Conservation (phyloP, 768 basidiomycete species). For the Leccinum subgranulosum region DNA sequence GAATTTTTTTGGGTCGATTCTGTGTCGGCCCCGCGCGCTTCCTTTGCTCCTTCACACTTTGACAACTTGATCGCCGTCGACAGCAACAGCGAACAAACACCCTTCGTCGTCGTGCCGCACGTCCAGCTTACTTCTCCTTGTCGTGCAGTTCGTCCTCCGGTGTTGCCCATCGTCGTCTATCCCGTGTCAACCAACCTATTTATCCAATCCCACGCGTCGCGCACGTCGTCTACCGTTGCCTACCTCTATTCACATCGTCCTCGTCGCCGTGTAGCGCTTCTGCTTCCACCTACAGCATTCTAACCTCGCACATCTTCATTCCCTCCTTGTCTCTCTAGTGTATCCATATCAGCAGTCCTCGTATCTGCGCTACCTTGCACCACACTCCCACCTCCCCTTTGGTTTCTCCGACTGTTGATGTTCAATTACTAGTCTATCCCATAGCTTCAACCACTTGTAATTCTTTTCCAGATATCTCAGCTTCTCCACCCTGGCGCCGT, state of each 20-base stretch:
- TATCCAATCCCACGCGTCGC: slow-evolving; percentile 45
- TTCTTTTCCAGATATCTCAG: slow-evolving; percentile 18
- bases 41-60: slow-evolving; percentile 42
- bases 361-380: slow-evolving; percentile 34
- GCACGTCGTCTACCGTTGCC: slow-evolving; percentile 37
- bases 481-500: slow-evolving; percentile 51
- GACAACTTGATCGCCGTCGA: slow-evolving; percentile 48
- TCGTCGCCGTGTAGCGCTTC: slow-evolving; percentile 28
- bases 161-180: slow-evolving; percentile 22
- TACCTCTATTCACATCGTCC: slow-evolving; percentile 15
- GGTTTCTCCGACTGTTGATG: slow-evolving; percentile 42
- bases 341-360: slow-evolving; percentile 41
- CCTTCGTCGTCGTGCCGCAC: slow-evolving; percentile 39
- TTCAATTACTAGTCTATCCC: slow-evolving; percentile 31
- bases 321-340: slow-evolving; percentile 33
- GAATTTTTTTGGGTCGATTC: slow-evolving; percentile 37
- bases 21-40: slow-evolving; percentile 45
- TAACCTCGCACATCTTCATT: slow-evolving; percentile 24
- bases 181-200: slow-evolving; percentile 28
- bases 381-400: slow-evolving; percentile 28
- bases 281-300: slow-evolving; percentile 28
- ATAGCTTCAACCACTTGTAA: slow-evolving; percentile 31
- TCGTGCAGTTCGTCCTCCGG: slow-evolving; percentile 21
- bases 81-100: slow-evolving; percentile 42
- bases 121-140: slow-evolving; percentile 20